Evolutionary conservation across 2,329 filamentous ascomycete genomes (phyloP), one percentile per base, ranked within the genome.

Genomic region (Penicillium sp.): DNA sequence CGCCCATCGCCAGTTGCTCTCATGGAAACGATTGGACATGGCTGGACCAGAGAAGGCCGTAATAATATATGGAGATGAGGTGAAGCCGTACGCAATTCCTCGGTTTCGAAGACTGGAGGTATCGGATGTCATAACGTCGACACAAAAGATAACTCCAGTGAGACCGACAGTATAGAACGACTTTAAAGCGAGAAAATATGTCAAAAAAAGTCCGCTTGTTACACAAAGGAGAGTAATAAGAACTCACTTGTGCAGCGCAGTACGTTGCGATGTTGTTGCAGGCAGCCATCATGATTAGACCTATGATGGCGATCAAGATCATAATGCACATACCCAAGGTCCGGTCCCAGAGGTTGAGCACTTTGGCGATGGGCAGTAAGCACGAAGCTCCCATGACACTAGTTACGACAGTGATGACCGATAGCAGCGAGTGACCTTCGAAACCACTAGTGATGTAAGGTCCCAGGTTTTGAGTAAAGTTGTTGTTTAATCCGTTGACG

Each of bases 271-370:
- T 79, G 55, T 81, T 81, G 0, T 76, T 73, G 66, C 82, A 86
- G 2, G 74, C 75, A 5, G 86, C 86, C 70, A 86, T 84, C 72
- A 89, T 78, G 52, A 85, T 75, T 33, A 86, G 70, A 9, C 79
- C 78, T 1, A 78, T 50, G 0, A 77, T 75, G 60, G 75, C 75
- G 49, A 79, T 62, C 4, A 69, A 43, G 0, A 81, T 61, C 68
- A 81, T 80, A 34, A 83, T 37, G 2, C 75, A 52, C 54, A 84
- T 79, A 7, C 82, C 84, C 56, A 84, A 76, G 1, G 83, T 77
- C 20, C 84, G 80, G 20, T 83, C 85, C 78, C 80, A 87, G 29
- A 84, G 70, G 67, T 88, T 81, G 44, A 87, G 70, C 10, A 85
- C 73, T 67, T 87, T 87, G 41, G 84, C 83, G 15, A 84, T 74